These are phyloP conservation scores for Maudiozyma saulgeensis DNA, from an alignment of 805 yeast genomes.

Conservation along the genomic window DNA sequence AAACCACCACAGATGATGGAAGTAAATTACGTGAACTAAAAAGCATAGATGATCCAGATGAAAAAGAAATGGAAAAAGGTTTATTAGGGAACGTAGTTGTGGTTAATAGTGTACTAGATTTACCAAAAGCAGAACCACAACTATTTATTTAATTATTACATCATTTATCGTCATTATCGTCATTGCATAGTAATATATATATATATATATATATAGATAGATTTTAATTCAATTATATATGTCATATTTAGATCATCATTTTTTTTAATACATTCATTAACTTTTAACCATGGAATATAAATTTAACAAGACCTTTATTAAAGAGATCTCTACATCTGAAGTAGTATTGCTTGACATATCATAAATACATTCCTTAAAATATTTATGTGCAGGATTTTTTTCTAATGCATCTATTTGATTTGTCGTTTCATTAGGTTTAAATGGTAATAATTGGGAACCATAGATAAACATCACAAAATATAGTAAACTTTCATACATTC, in stretches of 20 bases:
- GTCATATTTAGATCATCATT: not conserved
- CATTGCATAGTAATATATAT: not conserved
- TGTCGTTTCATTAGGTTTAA: slow-evolving; percentile 9
- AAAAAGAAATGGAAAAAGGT: slow-evolving; percentile 26
- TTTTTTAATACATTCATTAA: not conserved
- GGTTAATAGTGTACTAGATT: slow-evolving; percentile 46
- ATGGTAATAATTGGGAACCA: slow-evolving; percentile 19
- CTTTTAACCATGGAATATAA: slow-evolving; percentile 12
- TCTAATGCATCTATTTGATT: not conserved
- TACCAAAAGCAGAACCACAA: slow-evolving; percentile 27
- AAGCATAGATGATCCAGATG: slow-evolving; percentile 12
- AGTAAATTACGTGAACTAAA: not conserved
- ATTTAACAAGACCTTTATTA: slow-evolving; percentile 16
- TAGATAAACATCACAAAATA: slow-evolving; percentile 19
- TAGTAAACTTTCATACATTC: slow-evolving; percentile 13
- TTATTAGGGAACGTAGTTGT: slow-evolving; percentile 28
- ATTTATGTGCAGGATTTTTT: not conserved
- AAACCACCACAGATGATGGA: slow-evolving; percentile 42
- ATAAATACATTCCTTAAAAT: slow-evolving; percentile 16
- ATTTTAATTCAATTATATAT: too few relatives aligned
- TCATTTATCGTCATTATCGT: not conserved
- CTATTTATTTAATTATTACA: not conserved
- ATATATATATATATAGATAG: not conserved
- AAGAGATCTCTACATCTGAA: slow-evolving; percentile 20
- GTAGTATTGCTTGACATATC: slow-evolving; percentile 14